Evolutionary conservation across 768 basidiomycete species (phyloP).

Genomic region (Tricholoma saponaceum): DNA sequence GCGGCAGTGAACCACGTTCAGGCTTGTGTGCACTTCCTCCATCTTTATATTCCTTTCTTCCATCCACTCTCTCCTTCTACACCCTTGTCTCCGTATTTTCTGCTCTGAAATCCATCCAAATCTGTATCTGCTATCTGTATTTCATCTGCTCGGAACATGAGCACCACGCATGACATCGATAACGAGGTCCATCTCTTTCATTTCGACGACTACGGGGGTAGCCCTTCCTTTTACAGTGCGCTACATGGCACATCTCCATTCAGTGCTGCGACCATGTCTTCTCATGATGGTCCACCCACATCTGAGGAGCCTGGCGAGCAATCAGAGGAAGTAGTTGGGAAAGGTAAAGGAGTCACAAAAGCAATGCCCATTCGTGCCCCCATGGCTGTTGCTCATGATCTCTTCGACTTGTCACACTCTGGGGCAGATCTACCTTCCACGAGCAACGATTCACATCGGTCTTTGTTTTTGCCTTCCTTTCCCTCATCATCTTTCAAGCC

Average conservation of each 20-base stretch:
- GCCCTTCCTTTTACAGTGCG: conserved; percentile 1
- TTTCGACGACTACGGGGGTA: conserved; percentile 40
- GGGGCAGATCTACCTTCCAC: conserved; percentile 17
- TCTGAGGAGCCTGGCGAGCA: conserved; percentile 23
- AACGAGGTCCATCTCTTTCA: conserved; percentile 48
- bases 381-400: conserved; percentile 32
- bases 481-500: conserved; percentile 18
- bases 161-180: conserved; percentile 46
- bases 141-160: conserved; percentile 16
- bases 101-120: conserved; percentile 2
- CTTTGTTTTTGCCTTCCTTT: conserved; percentile 23
- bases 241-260: conserved; percentile 8
- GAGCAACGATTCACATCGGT: conserved; percentile 16
- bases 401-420: conserved; percentile 32
- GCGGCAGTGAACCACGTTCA: conserved; percentile 28
- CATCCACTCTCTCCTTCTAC: conserved; percentile 10
- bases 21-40: conserved; percentile 12
- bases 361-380: conserved; percentile 45
- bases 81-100: conserved; percentile 13
- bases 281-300: conserved; percentile 25
- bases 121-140: conserved; percentile 2
- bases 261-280: conserved; percentile 20
- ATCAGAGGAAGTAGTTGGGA: conserved; percentile 24
- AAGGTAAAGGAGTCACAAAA: conserved; percentile 54
- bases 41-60: conserved; percentile 10